Evolutionary conservation across 805 yeast genomes (phyloP).

Genomic region (Kodamaea leandrae): DNA sequence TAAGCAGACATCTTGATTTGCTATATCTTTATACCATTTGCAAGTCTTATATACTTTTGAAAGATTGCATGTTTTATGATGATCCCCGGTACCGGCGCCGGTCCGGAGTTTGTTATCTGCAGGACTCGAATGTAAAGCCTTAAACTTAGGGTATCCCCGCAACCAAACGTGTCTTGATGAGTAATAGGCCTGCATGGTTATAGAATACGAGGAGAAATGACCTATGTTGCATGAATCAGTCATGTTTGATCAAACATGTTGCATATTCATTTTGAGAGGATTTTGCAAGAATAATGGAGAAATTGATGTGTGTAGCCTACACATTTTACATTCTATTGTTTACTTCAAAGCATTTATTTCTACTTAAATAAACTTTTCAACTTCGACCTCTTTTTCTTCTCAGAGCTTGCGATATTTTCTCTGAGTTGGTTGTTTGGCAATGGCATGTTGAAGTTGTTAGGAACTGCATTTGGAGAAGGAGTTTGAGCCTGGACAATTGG

Average conservation of each 20-base stretch:
- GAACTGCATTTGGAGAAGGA: background rate
- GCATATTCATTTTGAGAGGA: too few relatives aligned
- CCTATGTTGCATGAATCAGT: too few relatives aligned
- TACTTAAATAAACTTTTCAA: constrained; percentile 45
- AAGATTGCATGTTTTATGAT: background rate
- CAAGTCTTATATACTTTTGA: background rate
- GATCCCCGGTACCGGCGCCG: background rate
- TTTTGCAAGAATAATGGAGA: too few relatives aligned
- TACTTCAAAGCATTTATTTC: background rate
- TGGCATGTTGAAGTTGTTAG: constrained; percentile 9
- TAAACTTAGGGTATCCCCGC: too few relatives aligned
- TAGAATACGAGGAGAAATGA: too few relatives aligned
- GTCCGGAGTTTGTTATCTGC: background rate
- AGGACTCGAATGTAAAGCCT: too few relatives aligned
- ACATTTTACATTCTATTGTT: background rate
- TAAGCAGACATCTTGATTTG: constrained; percentile 5
- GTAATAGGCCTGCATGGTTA: too few relatives aligned
- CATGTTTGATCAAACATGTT: background rate
- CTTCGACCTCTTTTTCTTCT: constrained; percentile 43
- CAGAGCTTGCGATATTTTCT: constrained; percentile 17
- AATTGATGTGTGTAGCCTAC: background rate
- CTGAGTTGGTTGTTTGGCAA: constrained; percentile 2
- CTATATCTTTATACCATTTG: background rate
- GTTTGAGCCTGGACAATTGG: constrained; percentile 12
- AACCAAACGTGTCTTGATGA: too few relatives aligned